Conservation (phyloP, 2,329 filamentous ascomycete species). For the Fusarium sublunatum region DNA sequence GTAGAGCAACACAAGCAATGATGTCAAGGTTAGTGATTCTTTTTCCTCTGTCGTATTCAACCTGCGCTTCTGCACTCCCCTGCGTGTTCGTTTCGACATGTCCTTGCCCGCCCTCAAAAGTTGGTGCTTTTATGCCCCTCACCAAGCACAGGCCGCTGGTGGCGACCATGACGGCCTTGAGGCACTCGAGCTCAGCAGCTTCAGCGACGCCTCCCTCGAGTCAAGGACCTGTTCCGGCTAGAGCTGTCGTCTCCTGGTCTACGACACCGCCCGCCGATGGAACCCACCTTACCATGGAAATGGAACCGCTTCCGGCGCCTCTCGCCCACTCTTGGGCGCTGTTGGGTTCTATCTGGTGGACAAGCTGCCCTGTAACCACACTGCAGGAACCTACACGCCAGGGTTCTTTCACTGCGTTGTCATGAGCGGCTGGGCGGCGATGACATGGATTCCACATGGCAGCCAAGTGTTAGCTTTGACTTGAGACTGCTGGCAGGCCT, state of each 20-base stretch:
- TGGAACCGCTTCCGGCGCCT: constrained; percentile 32
- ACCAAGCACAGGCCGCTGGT: constrained; percentile 29
- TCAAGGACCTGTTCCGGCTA: constrained; percentile 44
- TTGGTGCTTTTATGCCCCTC: constrained; percentile 24
- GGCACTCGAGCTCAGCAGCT: constrained; percentile 34
- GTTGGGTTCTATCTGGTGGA: constrained; percentile 33
- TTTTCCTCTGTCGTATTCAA: constrained; percentile 39
- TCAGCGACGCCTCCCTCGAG: constrained; percentile 31
- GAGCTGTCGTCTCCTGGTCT: constrained; percentile 33
- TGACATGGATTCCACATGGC: constrained; percentile 27
- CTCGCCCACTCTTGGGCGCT: constrained; percentile 32
- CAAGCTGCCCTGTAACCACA: constrained; percentile 25
- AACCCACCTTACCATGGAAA: constrained; percentile 36
- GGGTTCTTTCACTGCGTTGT: constrained; percentile 20
- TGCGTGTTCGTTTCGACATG: constrained; percentile 7
- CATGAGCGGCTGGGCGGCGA: constrained; percentile 14
- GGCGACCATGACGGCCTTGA: constrained; percentile 37
- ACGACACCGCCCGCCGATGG: constrained; percentile 41
- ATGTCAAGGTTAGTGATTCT: constrained; percentile 68
- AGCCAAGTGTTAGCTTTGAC: constrained; percentile 11
- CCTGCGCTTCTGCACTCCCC: constrained; percentile 11
- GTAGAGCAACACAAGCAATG: constrained; percentile 71
- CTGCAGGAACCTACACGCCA: constrained; percentile 18
- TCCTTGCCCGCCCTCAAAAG: constrained; percentile 28
- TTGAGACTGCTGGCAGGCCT: constrained; percentile 16